These are phyloP conservation scores for Candida dajiaensis DNA, from an alignment of 805 yeast species.

Conservation along the genomic window DNA sequence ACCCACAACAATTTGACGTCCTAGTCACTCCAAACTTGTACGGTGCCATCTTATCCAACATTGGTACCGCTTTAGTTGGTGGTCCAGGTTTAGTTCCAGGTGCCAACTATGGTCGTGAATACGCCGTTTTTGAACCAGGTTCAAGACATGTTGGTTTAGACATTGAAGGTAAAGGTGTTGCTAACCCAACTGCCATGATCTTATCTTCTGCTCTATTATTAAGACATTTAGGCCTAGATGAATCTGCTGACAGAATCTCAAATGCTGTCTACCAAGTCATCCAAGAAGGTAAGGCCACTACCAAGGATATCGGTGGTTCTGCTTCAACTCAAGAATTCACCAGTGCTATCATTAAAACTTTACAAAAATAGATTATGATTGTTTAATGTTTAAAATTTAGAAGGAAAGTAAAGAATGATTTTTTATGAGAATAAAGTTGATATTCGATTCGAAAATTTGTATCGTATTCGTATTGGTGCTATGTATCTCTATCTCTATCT, in stretches of 20 bases:
- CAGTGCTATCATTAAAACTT: slow-evolving; percentile 64
- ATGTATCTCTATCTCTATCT: too few relatives aligned
- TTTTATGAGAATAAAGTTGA: background rate
- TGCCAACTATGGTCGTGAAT: slow-evolving; percentile 95
- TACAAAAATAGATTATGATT: slow-evolving; percentile 5
- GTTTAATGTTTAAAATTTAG: background rate
- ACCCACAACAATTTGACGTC: slow-evolving; percentile 97
- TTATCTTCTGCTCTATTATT: slow-evolving; percentile 86
- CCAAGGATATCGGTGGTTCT: slow-evolving; percentile 89
- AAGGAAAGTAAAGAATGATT: background rate
- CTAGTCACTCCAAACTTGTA: slow-evolving; percentile 96
- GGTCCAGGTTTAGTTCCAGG: slow-evolving; percentile 99
- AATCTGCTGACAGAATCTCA: slow-evolving; percentile 79
- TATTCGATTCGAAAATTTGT: background rate
- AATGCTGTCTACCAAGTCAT: slow-evolving; percentile 86
- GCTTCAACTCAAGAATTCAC: slow-evolving; percentile 92
- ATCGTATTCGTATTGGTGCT: background rate
- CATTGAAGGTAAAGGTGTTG: slow-evolving; percentile 88
- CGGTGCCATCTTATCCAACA: slow-evolving; percentile 95
- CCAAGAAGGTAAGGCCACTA: slow-evolving; percentile 79
- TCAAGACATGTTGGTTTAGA: slow-evolving; percentile 99
- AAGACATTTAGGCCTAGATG: slow-evolving; percentile 89
- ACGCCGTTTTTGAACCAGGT: slow-evolving; percentile 98
- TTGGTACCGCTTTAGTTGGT: slow-evolving; percentile 95
- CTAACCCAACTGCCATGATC: slow-evolving; percentile 98